Evolutionary conservation across 495 filamentous ascomycete species (phyloP).

Genomic region (Hypoxylon cercidicola): DNA sequence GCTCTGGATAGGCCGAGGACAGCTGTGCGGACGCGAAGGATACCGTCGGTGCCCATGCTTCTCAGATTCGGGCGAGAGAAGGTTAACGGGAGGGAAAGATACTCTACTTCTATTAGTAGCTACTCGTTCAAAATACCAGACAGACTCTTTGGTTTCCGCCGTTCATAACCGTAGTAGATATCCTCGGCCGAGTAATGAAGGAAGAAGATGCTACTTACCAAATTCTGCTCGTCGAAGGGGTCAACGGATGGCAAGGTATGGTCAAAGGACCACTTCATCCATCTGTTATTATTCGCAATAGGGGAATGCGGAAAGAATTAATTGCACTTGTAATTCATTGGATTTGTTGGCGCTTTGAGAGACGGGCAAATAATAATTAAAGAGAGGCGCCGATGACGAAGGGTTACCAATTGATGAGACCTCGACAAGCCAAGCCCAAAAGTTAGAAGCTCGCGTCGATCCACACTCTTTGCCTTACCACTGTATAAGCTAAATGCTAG

Average conservation of each 20-base stretch:
- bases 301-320: constrained; percentile 1
- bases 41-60: constrained; percentile 47
- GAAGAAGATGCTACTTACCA: constrained; percentile 3
- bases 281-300: constrained; percentile 1
- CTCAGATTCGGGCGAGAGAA: constrained; percentile 1
- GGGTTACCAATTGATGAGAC: constrained; percentile 23
- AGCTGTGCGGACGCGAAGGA: constrained; percentile 50
- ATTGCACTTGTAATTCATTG: constrained; percentile 4
- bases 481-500: too few species aligned
- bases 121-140: neutral
- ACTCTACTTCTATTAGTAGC: neutral
- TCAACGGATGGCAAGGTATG: constrained; percentile 16
- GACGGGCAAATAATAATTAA: constrained; percentile 7
- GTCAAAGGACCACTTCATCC: constrained; percentile 31
- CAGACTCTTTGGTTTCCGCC: constrained; percentile 1
- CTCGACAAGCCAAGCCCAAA: constrained; percentile 13
- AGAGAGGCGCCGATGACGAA: constrained; percentile 27
- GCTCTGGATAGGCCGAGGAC: constrained; percentile 53
- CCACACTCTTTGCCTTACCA: too few species aligned
- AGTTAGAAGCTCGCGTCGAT: neutral
- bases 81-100: neutral
- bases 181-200: constrained; percentile 11
- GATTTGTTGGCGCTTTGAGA: constrained; percentile 2
- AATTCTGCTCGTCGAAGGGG: constrained; percentile 2
- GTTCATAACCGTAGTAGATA: neutral